Evolutionary conservation across 148 eudicot species (phyloP), one percentile per base, ranked within the genome.

Genomic region (Diospyros lotus): DNA sequence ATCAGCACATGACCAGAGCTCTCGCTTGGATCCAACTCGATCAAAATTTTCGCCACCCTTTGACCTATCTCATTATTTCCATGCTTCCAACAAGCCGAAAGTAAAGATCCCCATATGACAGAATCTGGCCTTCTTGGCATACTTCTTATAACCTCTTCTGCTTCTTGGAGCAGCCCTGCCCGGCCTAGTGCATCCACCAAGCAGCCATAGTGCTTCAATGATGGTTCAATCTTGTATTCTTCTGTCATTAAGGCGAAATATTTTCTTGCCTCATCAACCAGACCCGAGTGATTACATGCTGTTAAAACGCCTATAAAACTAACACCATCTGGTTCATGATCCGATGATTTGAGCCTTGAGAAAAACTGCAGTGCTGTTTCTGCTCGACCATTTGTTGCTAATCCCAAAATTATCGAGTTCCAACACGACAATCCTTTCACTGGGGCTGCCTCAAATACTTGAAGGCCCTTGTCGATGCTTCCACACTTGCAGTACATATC

Each of bases 401-500:
- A 74, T 10, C 91, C 91, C 48, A 84, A 71, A 66, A 88, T 86
- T 78, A 88, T 86, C 3, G 91, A 83, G 79, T 88, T 88, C 91
- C 91, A 88, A 79, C 83, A 78, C 1, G 91, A 86, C 59, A 88
- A 56, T 5, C 83, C 83, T 65, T 45, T 84, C 13, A 68, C 44
- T 28, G 84, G 80, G 61, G 74, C 78, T 2, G 53, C 67, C 58
- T 77, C 71, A 69, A 88, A 88, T 53, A 82, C 65, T 66, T 43
- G 56, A 41, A 72, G 80, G 2, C 86, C 89, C 72, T 84, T 84
- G 0, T 80, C 74, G 10, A 84, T 61, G 60, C 76, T 75, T 55
- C 91, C 91, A 73, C 91, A 88, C 71, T 88, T 88, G 77, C 89
- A 80, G 48, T 84, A 88, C 89, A 88, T 88, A 74, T 84, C 84